Percentiles rank a stretch among this genome's conserved stretches.
Evolutionary conservation across 352 stramenopile species (phyloP).

Genomic region (Hyphochytrium catenoides): DNA sequence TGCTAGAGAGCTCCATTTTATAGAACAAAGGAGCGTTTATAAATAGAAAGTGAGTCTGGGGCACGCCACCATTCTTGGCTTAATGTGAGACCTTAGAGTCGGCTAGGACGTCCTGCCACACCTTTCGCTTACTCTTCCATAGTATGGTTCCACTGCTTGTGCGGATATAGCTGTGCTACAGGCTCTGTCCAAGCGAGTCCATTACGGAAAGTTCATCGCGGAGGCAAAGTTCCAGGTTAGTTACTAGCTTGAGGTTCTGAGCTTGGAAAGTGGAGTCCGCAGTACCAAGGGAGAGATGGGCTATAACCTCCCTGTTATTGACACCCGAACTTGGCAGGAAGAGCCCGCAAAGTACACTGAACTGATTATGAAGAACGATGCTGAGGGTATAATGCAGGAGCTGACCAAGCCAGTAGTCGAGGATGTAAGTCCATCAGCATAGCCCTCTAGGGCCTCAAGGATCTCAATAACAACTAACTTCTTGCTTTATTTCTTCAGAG

Average conservation of each 20-base stretch:
- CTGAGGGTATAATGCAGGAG: slow-evolving; percentile 80
- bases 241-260: too few relatives aligned
- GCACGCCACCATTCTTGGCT: too few relatives aligned
- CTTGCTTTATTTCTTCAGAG: too few relatives aligned
- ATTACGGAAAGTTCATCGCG: slow-evolving; percentile 98
- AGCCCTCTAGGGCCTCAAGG: too few relatives aligned
- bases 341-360: slow-evolving; percentile 68
- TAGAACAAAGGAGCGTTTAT: too few relatives aligned
- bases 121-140: too few relatives aligned
- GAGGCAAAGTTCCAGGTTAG: slow-evolving; percentile 88
- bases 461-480: too few relatives aligned
- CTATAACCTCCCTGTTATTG: slow-evolving; percentile 16
- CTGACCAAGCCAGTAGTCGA: slow-evolving; percentile 84
- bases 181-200: slow-evolving; percentile 85
- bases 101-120: slow-evolving; percentile 5
- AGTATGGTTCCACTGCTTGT: slow-evolving; percentile 53
- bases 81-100: slow-evolving; percentile 13
- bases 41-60: too few relatives aligned
- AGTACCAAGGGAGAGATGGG: too few relatives aligned
- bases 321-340: slow-evolving; percentile 9
- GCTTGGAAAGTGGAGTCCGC: too few relatives aligned
- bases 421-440: slow-evolving; percentile 21
- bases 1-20: too few relatives aligned
- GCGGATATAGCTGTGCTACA: slow-evolving; percentile 78
- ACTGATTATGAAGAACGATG: slow-evolving; percentile 75